A percentile compares a stretch with the other conserved stretches of the same genome.
These are phyloP conservation scores for Eucalyptus viminalis DNA, from an alignment of 345 rosid genomes.

Conservation along the genomic window DNA sequence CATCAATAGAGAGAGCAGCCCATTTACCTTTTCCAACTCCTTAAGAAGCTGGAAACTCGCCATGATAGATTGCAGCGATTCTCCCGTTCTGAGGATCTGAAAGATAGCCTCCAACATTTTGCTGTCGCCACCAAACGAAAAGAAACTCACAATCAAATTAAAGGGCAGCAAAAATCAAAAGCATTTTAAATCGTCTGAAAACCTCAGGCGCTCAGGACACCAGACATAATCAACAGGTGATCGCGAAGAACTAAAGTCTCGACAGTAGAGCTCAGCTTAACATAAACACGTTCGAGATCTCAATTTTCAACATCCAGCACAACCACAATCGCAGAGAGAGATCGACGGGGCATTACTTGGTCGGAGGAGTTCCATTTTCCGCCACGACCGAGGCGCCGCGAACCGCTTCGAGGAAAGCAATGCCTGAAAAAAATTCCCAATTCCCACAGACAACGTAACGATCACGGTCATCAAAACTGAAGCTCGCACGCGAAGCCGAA, in stretches of 20 bases:
- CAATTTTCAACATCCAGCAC: neutral
- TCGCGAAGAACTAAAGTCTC: neutral
- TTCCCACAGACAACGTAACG: neutral
- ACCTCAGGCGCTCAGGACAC: neutral
- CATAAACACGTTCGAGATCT: neutral
- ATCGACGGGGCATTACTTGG: conserved; percentile 16
- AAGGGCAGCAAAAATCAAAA: neutral
- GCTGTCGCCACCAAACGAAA: conserved; percentile 10
- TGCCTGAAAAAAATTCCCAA: conserved; percentile 15
- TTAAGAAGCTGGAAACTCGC: conserved; percentile 63
- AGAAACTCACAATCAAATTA: neutral
- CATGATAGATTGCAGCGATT: conserved; percentile 49
- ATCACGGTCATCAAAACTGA: neutral
- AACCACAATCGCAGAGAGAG: neutral
- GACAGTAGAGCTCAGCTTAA: neutral
- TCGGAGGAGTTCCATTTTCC: conserved; percentile 38
- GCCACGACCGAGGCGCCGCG: conserved; percentile 44
- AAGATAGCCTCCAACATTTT: conserved; percentile 71
- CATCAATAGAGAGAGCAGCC: neutral
- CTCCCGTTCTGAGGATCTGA: conserved; percentile 45
- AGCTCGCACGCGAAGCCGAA: neutral
- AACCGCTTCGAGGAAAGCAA: conserved; percentile 75
- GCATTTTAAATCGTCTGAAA: neutral
- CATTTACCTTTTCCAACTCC: conserved; percentile 49
- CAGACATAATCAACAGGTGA: neutral